Evolutionary conservation across 352 stramenopile genomes (phyloP), one percentile per base, ranked within the genome.

Genomic region (Saprolegnia diclina): DNA sequence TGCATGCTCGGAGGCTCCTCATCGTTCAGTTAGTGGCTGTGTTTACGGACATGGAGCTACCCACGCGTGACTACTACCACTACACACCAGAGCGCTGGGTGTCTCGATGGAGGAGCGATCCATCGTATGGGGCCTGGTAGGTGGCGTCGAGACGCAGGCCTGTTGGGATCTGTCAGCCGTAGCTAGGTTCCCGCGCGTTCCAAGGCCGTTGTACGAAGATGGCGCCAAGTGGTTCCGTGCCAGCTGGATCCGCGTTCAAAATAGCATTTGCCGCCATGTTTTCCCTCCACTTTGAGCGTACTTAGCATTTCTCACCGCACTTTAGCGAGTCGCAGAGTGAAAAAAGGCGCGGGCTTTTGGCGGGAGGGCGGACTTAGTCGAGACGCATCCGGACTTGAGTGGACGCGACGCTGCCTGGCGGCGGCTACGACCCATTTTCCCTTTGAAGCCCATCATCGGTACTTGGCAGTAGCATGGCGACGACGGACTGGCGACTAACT

Each of bases 231-330:
- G 52, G 4, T 11, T 11, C 52, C 4, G 24, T 5, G 24, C 46
- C 52, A 59, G 35, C 24, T 59, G 52, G 52, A n/a, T 59, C 52
- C 24, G 35, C 11, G 11, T 59, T 59, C 35, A 59, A 59, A 59
- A 59, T 59, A 59, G 52, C 16, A 24, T 19, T n/a, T 19, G 24
- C 52, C 52, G 52, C 52, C 52, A 59, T n/a, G 35, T 59, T 59
- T 59, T 59, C 52, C 52, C 52, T 59, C 52, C 52, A 59, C 52
- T 59, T 59, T 59, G 10, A 48, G 11, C 42, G 42, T 7, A 48
- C 42, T 48, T 48, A 4, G 42, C 11, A 48, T 48, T 48, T 48
- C 42, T 35, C 38, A 61, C 40, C 61, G 61, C 32, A 67, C 40
- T 67, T 67, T 56, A 56, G 0, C 5, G 29, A 7, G 35, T 13